Percentiles rank a stretch among this genome's conserved stretches.
phyloP scores from a whole-genome alignment of 768 basidiomycete genomes.

The Mrakia gelida region DNA sequence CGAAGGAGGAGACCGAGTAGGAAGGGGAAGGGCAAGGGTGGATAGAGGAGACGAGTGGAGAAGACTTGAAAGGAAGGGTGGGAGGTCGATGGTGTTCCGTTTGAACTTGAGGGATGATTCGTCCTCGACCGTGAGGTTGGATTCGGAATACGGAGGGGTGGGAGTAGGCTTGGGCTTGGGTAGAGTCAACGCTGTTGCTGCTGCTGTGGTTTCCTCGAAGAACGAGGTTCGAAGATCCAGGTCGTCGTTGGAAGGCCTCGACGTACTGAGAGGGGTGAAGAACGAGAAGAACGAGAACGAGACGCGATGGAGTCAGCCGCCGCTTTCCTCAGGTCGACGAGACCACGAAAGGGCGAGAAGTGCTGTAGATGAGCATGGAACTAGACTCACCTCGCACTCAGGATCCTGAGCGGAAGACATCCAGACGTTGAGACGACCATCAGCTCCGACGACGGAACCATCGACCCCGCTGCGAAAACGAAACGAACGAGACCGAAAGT shows the following conservation, averaged over 20 bases:
- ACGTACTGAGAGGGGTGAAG: slow-evolving; percentile 4
- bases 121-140: slow-evolving; percentile 1
- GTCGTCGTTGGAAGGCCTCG: slow-evolving; percentile 30
- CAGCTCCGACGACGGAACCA: slow-evolving; percentile 28
- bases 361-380: background rate
- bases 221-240: slow-evolving; percentile 14
- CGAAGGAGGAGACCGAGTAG: slow-evolving; percentile 3
- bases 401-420: slow-evolving; percentile 20
- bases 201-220: background rate
- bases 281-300: background rate
- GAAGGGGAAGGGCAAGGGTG: slow-evolving; percentile 7
- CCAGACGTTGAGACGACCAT: slow-evolving; percentile 31
- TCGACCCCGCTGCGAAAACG: slow-evolving; percentile 26
- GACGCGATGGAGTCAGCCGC: background rate
- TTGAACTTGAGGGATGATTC: slow-evolving; percentile 2
- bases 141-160: slow-evolving; percentile 14
- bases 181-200: background rate
- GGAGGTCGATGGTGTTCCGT: background rate
- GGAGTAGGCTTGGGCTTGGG: slow-evolving; percentile 11
- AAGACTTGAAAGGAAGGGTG: too few relatives aligned
- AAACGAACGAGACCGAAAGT: background rate
- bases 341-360: background rate
- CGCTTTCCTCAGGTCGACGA: background rate
- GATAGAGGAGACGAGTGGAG: background rate
- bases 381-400: slow-evolving; percentile 28